A percentile compares a stretch with the other conserved stretches of the same genome.
These are phyloP conservation scores for Coemansia reversa DNA, from an alignment of 192 early-diverging fungal species.

Conservation along the genomic window DNA sequence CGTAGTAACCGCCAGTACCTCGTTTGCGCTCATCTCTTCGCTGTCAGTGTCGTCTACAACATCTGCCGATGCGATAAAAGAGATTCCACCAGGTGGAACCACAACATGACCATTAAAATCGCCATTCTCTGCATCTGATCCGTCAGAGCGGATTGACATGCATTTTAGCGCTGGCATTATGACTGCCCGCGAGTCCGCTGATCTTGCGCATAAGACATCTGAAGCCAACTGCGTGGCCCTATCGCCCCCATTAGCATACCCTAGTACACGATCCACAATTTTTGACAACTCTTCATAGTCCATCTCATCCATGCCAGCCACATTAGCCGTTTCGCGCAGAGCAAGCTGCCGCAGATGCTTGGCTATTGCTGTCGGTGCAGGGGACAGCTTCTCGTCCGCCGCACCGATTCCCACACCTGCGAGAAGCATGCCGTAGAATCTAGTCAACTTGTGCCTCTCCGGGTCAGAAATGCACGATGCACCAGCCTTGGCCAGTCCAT, in stretches of 20 bases:
- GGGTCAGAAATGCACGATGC: neutral
- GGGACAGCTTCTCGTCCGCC: conserved; percentile 20
- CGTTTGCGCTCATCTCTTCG: conserved; percentile 5
- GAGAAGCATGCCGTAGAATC: conserved; percentile 25
- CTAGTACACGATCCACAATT: conserved; percentile 14
- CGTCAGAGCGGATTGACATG: conserved; percentile 9
- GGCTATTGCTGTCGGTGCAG: neutral
- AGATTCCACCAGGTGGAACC: conserved; percentile 47
- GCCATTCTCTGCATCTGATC: conserved; percentile 2
- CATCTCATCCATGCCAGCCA: neutral
- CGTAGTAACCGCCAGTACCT: conserved; percentile 13
- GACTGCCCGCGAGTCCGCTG: conserved; percentile 11
- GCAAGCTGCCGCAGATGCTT: conserved; percentile 22
- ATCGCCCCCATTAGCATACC: neutral
- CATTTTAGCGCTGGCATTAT: conserved; percentile 20
- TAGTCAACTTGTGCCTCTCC: conserved; percentile 2
- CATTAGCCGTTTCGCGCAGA: neutral
- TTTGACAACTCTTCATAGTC: conserved; percentile 14
- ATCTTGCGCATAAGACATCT: too few species aligned
- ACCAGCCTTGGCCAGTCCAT: neutral
- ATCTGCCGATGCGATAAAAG: conserved; percentile 40
- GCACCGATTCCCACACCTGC: neutral
- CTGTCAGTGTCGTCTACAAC: conserved; percentile 22
- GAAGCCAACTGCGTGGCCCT: neutral
- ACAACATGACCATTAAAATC: conserved; percentile 34